A percentile compares a stretch with the other conserved stretches of the same genome.
Conservation (phyloP, 345 rosid genomes). For the Linum trigynum region DNA sequence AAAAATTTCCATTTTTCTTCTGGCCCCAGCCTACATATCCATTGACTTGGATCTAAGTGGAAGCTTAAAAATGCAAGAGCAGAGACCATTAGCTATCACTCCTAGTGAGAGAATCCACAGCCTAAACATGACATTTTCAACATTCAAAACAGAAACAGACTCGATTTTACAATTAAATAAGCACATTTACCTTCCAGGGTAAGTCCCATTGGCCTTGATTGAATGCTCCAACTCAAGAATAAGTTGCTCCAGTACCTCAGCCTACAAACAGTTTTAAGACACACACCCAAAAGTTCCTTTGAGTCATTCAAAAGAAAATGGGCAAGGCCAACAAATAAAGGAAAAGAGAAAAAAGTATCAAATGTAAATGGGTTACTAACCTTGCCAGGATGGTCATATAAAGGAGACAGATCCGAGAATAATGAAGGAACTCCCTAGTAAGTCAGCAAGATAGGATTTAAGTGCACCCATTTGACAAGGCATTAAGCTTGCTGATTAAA, state of each 20-base stretch:
- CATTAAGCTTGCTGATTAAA: conserved; percentile 4
- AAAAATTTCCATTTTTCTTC: too few relatives aligned
- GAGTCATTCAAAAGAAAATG: conserved; percentile 2
- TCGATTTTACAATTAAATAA: background rate
- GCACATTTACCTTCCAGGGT: conserved; percentile 62
- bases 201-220: conserved; percentile 47
- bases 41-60: background rate
- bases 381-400: conserved; percentile 78
- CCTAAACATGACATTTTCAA: background rate
- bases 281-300: conserved; percentile 1
- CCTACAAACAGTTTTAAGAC: conserved; percentile 36
- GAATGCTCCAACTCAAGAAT: conserved; percentile 83
- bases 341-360: background rate
- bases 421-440: conserved; percentile 93
- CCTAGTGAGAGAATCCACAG: background rate
- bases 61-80: too few relatives aligned
- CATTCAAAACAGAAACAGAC: background rate
- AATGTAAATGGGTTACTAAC: conserved; percentile 32
- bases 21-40: background rate
- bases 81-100: background rate
- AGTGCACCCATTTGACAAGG: conserved; percentile 8
- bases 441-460: conserved; percentile 11
- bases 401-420: conserved; percentile 90
- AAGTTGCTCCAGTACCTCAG: conserved; percentile 75
- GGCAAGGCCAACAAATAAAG: background rate